Evolutionary conservation across 2,329 filamentous ascomycete species (phyloP), one percentile per base, ranked within the genome.

Genomic region (Penicillium polonicum): DNA sequence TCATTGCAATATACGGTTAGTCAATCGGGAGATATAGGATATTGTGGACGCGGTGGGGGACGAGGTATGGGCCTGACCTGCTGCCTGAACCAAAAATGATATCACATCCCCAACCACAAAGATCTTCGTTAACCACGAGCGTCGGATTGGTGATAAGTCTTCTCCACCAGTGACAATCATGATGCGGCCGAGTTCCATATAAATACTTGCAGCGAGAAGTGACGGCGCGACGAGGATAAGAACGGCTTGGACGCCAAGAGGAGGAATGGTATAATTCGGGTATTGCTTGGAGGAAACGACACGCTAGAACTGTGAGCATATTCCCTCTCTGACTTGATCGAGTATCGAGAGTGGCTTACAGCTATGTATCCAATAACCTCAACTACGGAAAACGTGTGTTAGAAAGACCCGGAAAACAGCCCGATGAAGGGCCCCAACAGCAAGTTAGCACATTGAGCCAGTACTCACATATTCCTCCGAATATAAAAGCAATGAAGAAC

Each of bases 171-270:
- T 56, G 9, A 48, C 29, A 27, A 63, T 42, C 23, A 71, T 67
- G n/a, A 72, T 43, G 15, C 69, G 60, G 1, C 70, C 70, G 0
- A 72, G 59, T 4, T 63, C 63, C 70, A 72, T 72, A 52, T 72
- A 72, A 21, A 72, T 67, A 1, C 64, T 68, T 9, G 70, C 70
- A 4, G 70, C 69, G 44, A 71, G 68, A 10, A 72, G 62, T 1
- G 69, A 62, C 2, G 70, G 70, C 0, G 66, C 70, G n/a, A 72
- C 62, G 27, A 72, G 67, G 27, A 72, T 64, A 4, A 73, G 61
- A 52, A 71, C 60, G 10, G 66, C 67, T 50, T 72, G 70, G 5
- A 69, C 29, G 10, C 27, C 38, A 9, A 31, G 27, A 6, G 27
- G 38, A 13, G 19, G 19, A 15, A 23, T 25, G 13, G 27, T 43